phyloP scores from a whole-genome alignment of 116 monocot genomes.

The Dioscorea cayenensis region DNA sequence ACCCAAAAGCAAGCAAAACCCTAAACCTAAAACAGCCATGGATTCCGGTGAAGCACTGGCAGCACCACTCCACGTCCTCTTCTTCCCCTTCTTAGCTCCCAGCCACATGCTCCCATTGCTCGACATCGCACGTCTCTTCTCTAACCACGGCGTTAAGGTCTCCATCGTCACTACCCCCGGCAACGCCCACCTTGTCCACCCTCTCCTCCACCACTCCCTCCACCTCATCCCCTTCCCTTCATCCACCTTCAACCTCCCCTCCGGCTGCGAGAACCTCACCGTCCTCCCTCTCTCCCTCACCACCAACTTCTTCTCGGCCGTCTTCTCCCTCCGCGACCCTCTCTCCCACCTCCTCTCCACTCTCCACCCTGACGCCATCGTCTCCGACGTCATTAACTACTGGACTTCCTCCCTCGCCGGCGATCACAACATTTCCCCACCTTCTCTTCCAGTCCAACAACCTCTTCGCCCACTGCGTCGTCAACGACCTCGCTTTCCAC shows the following conservation, averaged over 20 bases:
- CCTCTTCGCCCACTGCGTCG: conserved; percentile 11
- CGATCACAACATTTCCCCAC: conserved; percentile 19
- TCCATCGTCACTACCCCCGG: conserved; percentile 36
- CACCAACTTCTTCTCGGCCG: conserved; percentile 1
- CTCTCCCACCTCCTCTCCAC: conserved; percentile 11
- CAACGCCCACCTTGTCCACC: conserved; percentile 18
- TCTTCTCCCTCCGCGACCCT: conserved; percentile 13
- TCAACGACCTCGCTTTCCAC: background rate
- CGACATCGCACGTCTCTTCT: conserved; percentile 6
- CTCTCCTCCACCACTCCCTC: conserved; percentile 9
- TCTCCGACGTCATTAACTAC: conserved; percentile 15
- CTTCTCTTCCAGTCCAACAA: conserved; percentile 15
- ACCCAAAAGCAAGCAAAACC: too few relatives aligned
- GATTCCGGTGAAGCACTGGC: background rate
- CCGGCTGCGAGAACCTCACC: conserved; percentile 27
- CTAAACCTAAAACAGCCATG: background rate
- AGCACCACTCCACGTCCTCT: conserved; percentile 11
- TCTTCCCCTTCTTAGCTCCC: conserved; percentile 19
- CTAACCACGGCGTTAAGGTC: conserved; percentile 12
- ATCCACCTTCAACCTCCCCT: conserved; percentile 16
- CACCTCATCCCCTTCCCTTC: conserved; percentile 28
- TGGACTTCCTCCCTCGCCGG: conserved; percentile 22
- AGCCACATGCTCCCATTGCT: conserved; percentile 23
- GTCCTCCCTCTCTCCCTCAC: background rate
- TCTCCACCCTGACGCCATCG: conserved; percentile 19